These are phyloP conservation scores for Zymoseptoria brevis DNA, from an alignment of 2,329 filamentous ascomycete species.

Conservation along the genomic window DNA sequence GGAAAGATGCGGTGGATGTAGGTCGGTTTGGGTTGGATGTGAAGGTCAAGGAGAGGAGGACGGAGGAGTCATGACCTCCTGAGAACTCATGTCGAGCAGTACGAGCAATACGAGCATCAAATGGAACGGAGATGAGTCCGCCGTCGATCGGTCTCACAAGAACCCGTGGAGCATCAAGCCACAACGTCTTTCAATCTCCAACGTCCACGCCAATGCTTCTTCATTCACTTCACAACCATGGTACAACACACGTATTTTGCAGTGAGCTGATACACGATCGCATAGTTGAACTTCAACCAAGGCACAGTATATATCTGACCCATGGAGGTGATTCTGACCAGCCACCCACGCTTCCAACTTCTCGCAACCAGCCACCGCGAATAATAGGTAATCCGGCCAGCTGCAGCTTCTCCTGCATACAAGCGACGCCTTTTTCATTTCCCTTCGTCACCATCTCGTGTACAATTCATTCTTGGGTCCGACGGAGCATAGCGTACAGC, in stretches of 20 bases:
- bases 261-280: not conserved
- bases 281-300: not conserved
- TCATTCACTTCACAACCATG: not conserved
- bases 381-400: not conserved
- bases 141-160: not conserved
- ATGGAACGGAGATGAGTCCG: not conserved
- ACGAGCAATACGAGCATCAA: not conserved
- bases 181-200: not conserved
- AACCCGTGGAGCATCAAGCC: not conserved
- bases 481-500: not conserved
- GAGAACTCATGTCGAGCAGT: not conserved
- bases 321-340: not conserved
- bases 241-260: not conserved
- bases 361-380: not conserved
- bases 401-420: not conserved
- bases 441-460: not conserved
- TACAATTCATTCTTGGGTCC: not conserved
- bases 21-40: conserved; percentile 18
- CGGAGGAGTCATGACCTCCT: no score
- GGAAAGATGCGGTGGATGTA: conserved; percentile 20
- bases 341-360: not conserved
- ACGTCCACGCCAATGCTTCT: not conserved
- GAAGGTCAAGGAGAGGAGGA: not conserved
- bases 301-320: not conserved
- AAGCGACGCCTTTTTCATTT: not conserved